Evolutionary conservation across 2,329 filamentous ascomycete genomes (phyloP), one percentile per base, ranked within the genome.

Genomic region (Monosporascus sp.): DNA sequence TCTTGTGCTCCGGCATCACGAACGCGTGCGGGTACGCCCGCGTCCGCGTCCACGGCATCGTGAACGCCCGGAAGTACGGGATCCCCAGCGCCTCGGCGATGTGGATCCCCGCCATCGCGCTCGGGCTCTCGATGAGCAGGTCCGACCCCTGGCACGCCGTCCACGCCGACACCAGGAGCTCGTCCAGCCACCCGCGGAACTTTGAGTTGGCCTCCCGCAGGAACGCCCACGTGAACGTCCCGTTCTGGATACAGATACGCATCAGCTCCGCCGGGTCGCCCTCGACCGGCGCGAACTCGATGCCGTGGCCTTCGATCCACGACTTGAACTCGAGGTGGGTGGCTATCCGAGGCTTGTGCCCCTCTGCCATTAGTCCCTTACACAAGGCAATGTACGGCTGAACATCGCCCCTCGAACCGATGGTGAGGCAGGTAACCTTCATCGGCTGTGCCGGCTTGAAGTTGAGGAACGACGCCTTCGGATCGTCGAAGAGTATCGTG

Each of bases 11-110:
- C 1, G 91, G 89, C 57, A 95, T 92, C 26, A 93, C 88, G 71
- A 99, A 99, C 0, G 94, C 94, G 70, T 99, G 94, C 2, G 94
- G 94, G 64, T 99, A 99, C 1, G 93, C 91, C 51, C 94, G 81
- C 17, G 94, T 99, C 48, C 92, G 85, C 0, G 94, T 96, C 94
- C 94, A 99, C 0, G 94, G 94, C 94, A 99, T 99, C 19, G 91
- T 96, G 68, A 99, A 99, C 0, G 92, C 93, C 52, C 94, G 85
- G 75, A 97, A 97, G 70, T 99, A 99, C 0, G 94, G 94, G 45
- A 99, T 95, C 16, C 84, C 80, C 2, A 99, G 79, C 24, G 91
- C 91, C 72, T 99, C 94, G 1, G 94, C 94, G 60, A 99, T 96
- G 69, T 99, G 94, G 51, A 99, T 96, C 26, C 94, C 94, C 0